Base-by-base conservation (phyloP, 345 rosid genomes). In the Syzygium aromaticum region DNA sequence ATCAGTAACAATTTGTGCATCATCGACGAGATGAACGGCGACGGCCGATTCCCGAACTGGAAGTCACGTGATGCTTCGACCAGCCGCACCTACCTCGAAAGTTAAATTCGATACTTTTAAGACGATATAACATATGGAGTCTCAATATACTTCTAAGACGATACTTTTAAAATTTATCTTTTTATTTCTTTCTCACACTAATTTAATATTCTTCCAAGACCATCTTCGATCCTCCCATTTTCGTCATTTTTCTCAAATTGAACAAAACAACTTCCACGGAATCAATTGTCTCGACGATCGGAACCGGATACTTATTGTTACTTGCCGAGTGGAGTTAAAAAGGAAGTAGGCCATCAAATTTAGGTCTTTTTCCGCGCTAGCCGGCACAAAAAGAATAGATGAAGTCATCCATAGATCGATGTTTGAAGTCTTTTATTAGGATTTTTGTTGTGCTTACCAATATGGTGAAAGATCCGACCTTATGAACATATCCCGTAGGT, bases 1-100 rank as follows among this genome's bases (percentile, higher is more conserved):
- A 6, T 43, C 6, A 7, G 6, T 43, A 23, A 56, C 25, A 11
- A 56, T 56, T 23, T 23, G n/a, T 4, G 10, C 14, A 0, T 5
- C 0, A 8, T 56, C 0, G 12, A 56, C 0, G 0, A 0, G 27
- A 56, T 56, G 23, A 56, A 21, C 9, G 61, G 25, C 6, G 0
- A 1, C 3, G 0, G 12, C 30, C 13, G 11, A 7, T 63, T 4
- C 21, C 0, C 14, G 7, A 63, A 14, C 17, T 0, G 6, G 12
- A 61, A 28, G 11, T 61, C 14, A 8, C 8, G 17, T 0, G 5
- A 59, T 59, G 27, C 33, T 59, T 7, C 28, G 11, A 27, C 33
- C 4, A 28, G 1, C 0, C 3, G 2, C 40, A n/a, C 8, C 2
- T 2, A 15, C 16, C 21, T 9, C 8, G 2, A 30, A 9, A 30